A percentile compares a stretch with the other conserved stretches of the same genome.
These are phyloP conservation scores for Fusarium goolgardi DNA, from an alignment of 2,329 filamentous ascomycete species.

Conservation along the genomic window DNA sequence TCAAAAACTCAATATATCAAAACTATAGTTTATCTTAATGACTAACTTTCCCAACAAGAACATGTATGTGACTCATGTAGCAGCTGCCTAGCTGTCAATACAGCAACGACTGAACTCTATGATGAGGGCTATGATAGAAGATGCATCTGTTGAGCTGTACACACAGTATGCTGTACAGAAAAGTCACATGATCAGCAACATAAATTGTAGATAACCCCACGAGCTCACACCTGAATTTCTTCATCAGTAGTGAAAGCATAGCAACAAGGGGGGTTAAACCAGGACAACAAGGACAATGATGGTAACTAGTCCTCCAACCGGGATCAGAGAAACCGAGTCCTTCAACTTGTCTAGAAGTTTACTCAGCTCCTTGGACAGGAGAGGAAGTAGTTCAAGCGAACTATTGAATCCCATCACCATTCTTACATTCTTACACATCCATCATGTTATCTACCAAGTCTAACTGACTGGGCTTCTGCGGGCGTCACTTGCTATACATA, in stretches of 20 bases:
- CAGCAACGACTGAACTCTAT: no score
- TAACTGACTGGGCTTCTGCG: background rate
- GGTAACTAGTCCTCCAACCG: background rate
- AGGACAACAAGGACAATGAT: background rate
- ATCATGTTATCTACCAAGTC: background rate
- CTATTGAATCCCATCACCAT: background rate
- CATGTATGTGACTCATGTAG: no score
- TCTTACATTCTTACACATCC: background rate
- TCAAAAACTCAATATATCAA: no score
- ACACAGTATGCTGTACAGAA: no score
- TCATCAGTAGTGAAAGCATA: no score
- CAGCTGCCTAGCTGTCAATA: no score
- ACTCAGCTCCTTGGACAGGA: background rate
- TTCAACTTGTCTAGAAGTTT: background rate
- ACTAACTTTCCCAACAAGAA: no score
- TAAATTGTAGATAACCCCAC: background rate
- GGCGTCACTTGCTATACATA: background rate
- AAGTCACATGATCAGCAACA: background rate
- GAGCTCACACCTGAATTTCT: background rate
- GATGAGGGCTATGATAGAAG: no score
- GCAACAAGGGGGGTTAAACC: background rate
- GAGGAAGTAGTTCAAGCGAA: background rate
- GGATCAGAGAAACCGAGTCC: background rate
- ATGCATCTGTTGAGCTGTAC: no score
- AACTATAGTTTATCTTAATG: no score